phyloP scores from a whole-genome alignment of 73 alveolate genomes.

The Symbiodinium natans region DNA sequence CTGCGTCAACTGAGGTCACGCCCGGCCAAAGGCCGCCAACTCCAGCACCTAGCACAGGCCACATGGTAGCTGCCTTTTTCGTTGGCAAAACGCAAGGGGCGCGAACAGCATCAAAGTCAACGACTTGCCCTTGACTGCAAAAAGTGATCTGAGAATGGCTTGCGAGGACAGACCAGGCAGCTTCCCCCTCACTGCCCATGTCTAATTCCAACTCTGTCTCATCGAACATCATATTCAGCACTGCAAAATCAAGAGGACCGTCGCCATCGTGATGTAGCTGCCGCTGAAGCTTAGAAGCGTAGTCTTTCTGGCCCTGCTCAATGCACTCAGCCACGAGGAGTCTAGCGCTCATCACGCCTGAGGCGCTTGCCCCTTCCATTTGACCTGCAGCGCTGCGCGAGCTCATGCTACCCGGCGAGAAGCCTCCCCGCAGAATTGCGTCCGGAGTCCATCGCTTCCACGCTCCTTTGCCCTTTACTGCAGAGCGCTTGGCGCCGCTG shows the following conservation, averaged over 20 bases:
- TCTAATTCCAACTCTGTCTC: background rate
- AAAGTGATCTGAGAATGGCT: slow-evolving; percentile 5
- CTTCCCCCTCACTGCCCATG: background rate
- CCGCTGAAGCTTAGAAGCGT: background rate
- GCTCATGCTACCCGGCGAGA: background rate
- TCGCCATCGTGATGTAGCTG: background rate
- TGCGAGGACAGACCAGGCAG: slow-evolving; percentile 16
- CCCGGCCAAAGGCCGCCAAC: slow-evolving; percentile 13
- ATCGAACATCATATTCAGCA: background rate
- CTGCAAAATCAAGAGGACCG: background rate
- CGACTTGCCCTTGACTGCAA: background rate
- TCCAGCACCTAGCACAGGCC: background rate
- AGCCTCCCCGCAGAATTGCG: slow-evolving; percentile 1
- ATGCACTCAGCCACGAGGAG: background rate
- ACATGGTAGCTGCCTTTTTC: background rate
- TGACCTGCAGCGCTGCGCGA: background rate
- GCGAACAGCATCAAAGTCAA: background rate
- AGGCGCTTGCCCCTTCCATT: background rate
- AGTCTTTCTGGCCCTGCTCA: background rate
- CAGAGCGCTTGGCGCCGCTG: background rate
- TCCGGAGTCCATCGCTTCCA: slow-evolving; percentile 31
- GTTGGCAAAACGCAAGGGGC: background rate
- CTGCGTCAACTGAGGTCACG: background rate
- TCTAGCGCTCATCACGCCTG: background rate
- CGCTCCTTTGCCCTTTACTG: background rate